Evolutionary conservation across 2,329 filamentous ascomycete species (phyloP).

Genomic region (Claviceps capensis): DNA sequence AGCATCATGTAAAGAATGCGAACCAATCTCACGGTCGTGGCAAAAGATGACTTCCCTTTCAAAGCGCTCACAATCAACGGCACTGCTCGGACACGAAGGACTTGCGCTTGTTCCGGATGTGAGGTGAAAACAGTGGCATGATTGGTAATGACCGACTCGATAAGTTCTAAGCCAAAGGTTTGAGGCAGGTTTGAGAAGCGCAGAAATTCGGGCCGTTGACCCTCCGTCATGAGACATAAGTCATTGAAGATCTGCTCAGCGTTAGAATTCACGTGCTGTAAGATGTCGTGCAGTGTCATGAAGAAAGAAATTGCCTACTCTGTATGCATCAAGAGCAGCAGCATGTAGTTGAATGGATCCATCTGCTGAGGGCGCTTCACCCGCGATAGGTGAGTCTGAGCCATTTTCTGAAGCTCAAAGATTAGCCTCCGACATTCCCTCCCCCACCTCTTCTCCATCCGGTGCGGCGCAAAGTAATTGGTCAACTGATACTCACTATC

Average conservation of each 20-base stretch:
- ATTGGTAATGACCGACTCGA: conserved; percentile 80
- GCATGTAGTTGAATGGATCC: conserved; percentile 53
- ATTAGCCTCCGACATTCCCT: neutral
- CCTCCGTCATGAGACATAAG: conserved; percentile 75
- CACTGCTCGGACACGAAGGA: conserved; percentile 66
- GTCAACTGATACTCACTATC: conserved; percentile 40
- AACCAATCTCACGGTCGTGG: conserved; percentile 67
- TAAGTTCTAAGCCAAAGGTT: conserved; percentile 77
- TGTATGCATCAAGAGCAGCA: conserved; percentile 75
- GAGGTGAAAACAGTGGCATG: conserved; percentile 66
- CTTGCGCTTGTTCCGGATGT: conserved; percentile 68
- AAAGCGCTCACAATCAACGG: conserved; percentile 68
- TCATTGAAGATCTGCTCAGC: conserved; percentile 65
- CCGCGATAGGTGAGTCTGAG: conserved; percentile 42
- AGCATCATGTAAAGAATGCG: conserved; percentile 75
- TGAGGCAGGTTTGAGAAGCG: conserved; percentile 65
- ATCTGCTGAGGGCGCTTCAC: conserved; percentile 53
- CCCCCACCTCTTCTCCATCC: too few relatives aligned
- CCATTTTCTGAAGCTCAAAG: conserved; percentile 20
- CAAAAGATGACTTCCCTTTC: conserved; percentile 65
- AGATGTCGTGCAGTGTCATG: neutral
- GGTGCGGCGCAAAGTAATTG: neutral
- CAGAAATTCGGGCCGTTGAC: conserved; percentile 70
- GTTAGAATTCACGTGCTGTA: conserved; percentile 6
- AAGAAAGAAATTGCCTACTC: conserved; percentile 29